Evolutionary conservation across 139 green algal genomes (phyloP), one percentile per base, ranked within the genome.

Genomic region (Chlorella sp.): DNA sequence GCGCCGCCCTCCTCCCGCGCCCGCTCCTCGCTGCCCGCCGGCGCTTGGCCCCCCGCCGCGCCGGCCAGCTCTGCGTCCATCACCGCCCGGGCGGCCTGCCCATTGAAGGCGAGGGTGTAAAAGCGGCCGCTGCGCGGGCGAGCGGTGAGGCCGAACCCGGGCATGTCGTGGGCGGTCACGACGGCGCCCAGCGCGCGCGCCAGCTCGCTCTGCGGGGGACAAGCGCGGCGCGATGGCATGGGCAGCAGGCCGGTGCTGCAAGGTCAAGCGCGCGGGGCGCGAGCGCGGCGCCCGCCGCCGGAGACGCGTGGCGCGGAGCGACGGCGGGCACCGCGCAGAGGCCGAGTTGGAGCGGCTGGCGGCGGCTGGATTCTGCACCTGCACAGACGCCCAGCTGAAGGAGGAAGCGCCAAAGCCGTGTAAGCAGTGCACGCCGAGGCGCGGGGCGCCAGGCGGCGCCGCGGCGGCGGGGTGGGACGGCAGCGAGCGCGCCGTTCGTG

Each of bases 381-480:
- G n/a, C n/a, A n/a, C n/a, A n/a, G n/a, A n/a, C 1, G 71, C 81
- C 77, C 80, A 97, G 29, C 72, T 88, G 63, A 80, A 93, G n/a
- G 85, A 82, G 76, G 91, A 93, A 33, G 90, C 88, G 15, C 93
- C 93, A 81, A 97, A 97, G n/a, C 93, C 93, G 74, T 97, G 93
- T 62, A 92, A 89, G 81, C 84, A 93, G 69, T 93, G 88, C n/a
- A 92, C 36, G 2, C 77, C 83, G 35, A 5, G 51, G 2, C 8
- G 8, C n/a, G 23, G 60, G 15, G 31, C 48, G 12, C 0, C 14
- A 8, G 64, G 31, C 51, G 11, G 42, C 23, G n/a, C n/a, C n/a
- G n/a, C n/a, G n/a, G n/a, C n/a, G n/a, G n/a, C n/a, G n/a, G n/a
- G n/a, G n/a, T n/a, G n/a, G n/a, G n/a, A n/a, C n/a, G n/a, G n/a